Conservation (phyloP, 805 yeast genomes). For the Pichia sporocuriosa region DNA sequence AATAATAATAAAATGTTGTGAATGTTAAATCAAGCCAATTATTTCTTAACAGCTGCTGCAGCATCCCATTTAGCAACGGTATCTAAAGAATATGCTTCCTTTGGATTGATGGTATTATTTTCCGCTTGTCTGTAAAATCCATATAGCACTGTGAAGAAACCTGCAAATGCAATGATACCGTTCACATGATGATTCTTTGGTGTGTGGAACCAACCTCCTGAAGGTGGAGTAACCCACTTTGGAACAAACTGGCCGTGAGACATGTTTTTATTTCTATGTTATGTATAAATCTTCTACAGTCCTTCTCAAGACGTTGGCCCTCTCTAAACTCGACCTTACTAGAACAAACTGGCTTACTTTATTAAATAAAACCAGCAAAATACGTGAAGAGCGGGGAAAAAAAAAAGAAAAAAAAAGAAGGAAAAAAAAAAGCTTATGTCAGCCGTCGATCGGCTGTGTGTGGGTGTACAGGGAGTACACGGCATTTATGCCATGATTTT, state of each 20-base stretch:
- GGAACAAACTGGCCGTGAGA: constrained; percentile 24
- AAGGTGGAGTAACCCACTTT: constrained; percentile 34
- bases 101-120: constrained; percentile 30
- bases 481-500: too few relatives aligned
- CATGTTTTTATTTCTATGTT: constrained; percentile 5
- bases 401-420: too few relatives aligned
- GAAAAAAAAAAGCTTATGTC: too few relatives aligned
- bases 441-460: too few relatives aligned
- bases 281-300: too few relatives aligned
- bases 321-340: too few relatives aligned
- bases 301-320: neutral
- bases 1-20: neutral
- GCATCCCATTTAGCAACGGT: constrained; percentile 45
- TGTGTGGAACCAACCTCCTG: constrained; percentile 53
- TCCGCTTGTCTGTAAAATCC: constrained; percentile 34
- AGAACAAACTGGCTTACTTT: too few relatives aligned
- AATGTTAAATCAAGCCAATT: too few relatives aligned
- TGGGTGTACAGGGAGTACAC: too few relatives aligned
- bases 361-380: too few relatives aligned
- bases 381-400: too few relatives aligned
- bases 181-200: constrained; percentile 45
- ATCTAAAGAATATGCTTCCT: constrained; percentile 32
- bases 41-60: constrained; percentile 14
- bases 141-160: constrained; percentile 30
- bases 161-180: constrained; percentile 35